These are phyloP conservation scores for barley (Hordeum vulgare) DNA, from an alignment of 176 grass and related monocot genomes.

Conservation along the genomic window DNA sequence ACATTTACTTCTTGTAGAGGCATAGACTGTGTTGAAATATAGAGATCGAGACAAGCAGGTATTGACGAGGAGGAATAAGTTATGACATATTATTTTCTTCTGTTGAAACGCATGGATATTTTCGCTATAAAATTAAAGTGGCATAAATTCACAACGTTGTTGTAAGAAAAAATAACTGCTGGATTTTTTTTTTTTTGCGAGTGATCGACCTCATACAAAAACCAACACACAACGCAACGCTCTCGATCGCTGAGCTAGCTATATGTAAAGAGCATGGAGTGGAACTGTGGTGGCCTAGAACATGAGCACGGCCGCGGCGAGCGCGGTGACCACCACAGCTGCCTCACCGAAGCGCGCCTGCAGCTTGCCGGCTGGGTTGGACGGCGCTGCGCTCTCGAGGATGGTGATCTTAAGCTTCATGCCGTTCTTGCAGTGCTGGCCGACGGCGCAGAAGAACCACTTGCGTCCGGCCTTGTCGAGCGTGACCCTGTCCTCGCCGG, in stretches of 20 bases:
- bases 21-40: too few relatives aligned
- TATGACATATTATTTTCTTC: too few relatives aligned
- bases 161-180: too few relatives aligned
- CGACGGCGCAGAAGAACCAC: conserved; percentile 46
- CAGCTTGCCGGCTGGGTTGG: conserved; percentile 1
- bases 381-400: background rate
- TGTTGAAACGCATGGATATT: too few relatives aligned
- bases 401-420: conserved; percentile 44
- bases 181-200: too few relatives aligned
- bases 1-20: too few relatives aligned
- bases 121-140: too few relatives aligned
- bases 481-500: conserved; percentile 22
- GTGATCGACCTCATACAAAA: background rate
- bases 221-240: background rate
- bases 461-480: conserved; percentile 8
- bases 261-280: background rate
- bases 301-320: conserved; percentile 5
- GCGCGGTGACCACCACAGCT: background rate
- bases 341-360: background rate
- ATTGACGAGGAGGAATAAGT: too few relatives aligned
- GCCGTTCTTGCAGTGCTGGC: conserved; percentile 15
- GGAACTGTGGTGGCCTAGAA: background rate
- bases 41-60: too few relatives aligned
- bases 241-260: background rate
- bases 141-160: too few relatives aligned